phyloP scores from a whole-genome alignment of 2,329 filamentous ascomycete species.

The Cordyceps fumosorosea region DNA sequence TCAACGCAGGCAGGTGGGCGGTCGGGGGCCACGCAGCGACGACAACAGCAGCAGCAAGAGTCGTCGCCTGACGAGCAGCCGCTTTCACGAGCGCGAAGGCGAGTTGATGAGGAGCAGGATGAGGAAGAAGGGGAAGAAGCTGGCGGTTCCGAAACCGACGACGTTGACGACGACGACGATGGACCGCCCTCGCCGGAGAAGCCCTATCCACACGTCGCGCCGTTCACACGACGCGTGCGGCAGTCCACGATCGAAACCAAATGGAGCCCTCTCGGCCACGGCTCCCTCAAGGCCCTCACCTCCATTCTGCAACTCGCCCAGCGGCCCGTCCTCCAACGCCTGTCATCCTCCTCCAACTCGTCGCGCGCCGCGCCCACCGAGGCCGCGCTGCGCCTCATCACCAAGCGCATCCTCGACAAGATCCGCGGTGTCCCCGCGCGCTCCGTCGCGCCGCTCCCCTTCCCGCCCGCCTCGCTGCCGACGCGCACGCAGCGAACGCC shows the following conservation, averaged over 20 bases:
- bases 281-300: conserved; percentile 49
- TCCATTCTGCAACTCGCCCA: conserved; percentile 52
- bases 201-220: conserved; percentile 44
- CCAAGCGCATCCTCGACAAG: conserved; percentile 50
- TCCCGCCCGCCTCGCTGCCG: conserved; percentile 46
- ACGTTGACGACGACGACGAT: conserved; percentile 17
- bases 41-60: conserved; percentile 13
- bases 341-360: conserved; percentile 34
- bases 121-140: background rate
- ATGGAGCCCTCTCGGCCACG: conserved; percentile 53
- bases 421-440: conserved; percentile 25
- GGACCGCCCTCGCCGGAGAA: conserved; percentile 24
- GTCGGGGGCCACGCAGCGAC: background rate
- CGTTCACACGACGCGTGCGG: conserved; percentile 48
- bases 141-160: conserved; percentile 4
- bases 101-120: background rate
- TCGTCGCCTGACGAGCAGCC: conserved; percentile 14
- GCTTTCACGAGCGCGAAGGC: background rate
- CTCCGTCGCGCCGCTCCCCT: conserved; percentile 46
- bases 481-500: conserved; percentile 34
- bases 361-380: conserved; percentile 41
- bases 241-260: conserved; percentile 60
- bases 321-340: conserved; percentile 53
- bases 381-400: conserved; percentile 47
- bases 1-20: conserved; percentile 14